phyloP scores from a whole-genome alignment of 352 stramenopile genomes.

The Phytophthora hibernalis region DNA sequence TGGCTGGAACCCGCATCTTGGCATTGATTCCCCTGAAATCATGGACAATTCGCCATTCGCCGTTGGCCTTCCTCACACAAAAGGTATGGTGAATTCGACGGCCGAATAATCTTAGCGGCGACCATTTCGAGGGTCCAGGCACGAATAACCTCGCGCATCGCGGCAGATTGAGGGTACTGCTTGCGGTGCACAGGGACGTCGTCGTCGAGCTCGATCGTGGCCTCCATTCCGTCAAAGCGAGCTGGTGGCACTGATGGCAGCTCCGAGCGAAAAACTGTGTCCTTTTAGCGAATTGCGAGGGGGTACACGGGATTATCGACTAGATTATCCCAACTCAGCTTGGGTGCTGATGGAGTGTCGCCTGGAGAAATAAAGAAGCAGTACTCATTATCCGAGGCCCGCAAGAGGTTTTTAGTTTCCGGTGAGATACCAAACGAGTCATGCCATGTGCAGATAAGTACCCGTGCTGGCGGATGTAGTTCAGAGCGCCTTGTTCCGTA shows the following conservation, averaged over 20 bases:
- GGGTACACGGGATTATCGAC: background rate
- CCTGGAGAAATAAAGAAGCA: background rate
- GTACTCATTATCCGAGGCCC: background rate
- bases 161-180: background rate
- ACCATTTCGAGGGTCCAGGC: background rate
- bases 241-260: too few species aligned
- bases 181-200: background rate
- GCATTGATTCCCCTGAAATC: background rate
- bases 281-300: background rate
- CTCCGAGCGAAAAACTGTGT: too few species aligned
- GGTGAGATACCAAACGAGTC: background rate
- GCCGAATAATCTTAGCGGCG: background rate
- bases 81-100: background rate
- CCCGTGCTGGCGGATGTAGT: background rate
- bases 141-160: background rate
- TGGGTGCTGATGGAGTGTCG: background rate
- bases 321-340: background rate
- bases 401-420: background rate
- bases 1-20: background rate
- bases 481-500: background rate
- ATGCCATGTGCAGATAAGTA: background rate
- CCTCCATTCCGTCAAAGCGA: too few species aligned
- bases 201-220: too few species aligned
- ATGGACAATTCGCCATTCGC: conserved; percentile 6
- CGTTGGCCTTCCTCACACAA: background rate